These are phyloP conservation scores for Ligustrum vulgare DNA, from an alignment of 257 asterid genomes.

Conservation along the genomic window DNA sequence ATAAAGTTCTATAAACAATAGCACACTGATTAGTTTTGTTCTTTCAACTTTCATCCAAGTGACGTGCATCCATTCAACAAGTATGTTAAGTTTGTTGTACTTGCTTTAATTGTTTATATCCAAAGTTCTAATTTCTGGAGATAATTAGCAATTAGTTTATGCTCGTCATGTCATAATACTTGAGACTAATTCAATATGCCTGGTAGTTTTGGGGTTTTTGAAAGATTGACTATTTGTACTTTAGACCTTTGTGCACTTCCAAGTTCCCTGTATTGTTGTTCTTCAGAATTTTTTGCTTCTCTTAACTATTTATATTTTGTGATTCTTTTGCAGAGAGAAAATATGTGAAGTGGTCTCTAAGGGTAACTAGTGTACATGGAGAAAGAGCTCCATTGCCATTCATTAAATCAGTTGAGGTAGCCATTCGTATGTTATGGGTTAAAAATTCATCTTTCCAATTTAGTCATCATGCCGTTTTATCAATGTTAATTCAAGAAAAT, in stretches of 20 bases:
- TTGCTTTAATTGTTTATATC: neutral
- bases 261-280: neutral
- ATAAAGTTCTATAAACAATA: neutral
- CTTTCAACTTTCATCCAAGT: neutral
- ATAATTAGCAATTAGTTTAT: neutral
- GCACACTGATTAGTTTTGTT: neutral
- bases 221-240: neutral
- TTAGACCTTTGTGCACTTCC: neutral
- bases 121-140: neutral
- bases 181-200: neutral
- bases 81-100: neutral
- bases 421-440: neutral
- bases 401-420: slow-evolving; percentile 74
- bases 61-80: neutral
- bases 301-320: neutral
- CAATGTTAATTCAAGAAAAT: neutral
- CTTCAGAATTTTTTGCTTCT: neutral
- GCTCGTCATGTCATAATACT: neutral
- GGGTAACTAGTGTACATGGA: slow-evolving; percentile 82
- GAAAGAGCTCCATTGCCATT: slow-evolving; percentile 86
- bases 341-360: slow-evolving; percentile 87
- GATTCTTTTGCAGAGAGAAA: slow-evolving; percentile 58
- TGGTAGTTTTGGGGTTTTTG: neutral
- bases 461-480: neutral
- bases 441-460: neutral